Evolutionary conservation across 192 early-diverging fungal species (phyloP).

Genomic region (Coemansia sp.): DNA sequence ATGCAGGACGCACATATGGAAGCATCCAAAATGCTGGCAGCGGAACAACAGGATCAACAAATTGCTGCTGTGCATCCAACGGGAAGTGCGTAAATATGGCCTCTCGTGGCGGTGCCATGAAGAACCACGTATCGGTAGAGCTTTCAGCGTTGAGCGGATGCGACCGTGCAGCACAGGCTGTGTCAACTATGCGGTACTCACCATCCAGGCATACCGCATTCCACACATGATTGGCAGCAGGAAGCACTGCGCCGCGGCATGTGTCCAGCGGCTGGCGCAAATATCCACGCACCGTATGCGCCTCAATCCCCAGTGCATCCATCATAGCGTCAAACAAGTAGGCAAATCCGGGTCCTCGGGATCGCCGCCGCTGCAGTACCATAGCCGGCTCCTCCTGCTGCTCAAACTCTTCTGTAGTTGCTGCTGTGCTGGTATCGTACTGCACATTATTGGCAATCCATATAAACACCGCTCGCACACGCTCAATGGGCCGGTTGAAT

Average conservation of each 20-base stretch:
- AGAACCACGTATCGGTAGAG: constrained; percentile 47
- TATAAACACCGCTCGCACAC: constrained; percentile 62
- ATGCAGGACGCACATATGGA: constrained; percentile 51
- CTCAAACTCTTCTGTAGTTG: constrained; percentile 46
- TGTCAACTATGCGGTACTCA: constrained; percentile 53
- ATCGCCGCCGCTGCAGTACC: constrained; percentile 50
- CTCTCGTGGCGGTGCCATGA: constrained; percentile 50
- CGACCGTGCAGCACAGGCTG: constrained; percentile 44
- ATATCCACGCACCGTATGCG: constrained; percentile 48
- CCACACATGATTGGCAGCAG: constrained; percentile 55
- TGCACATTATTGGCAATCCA: constrained; percentile 70
- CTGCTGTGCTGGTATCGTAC: constrained; percentile 41
- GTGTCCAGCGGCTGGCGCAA: constrained; percentile 49
- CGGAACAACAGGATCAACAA: constrained; percentile 49
- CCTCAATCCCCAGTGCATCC: constrained; percentile 48
- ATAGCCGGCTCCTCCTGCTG: constrained; percentile 39
- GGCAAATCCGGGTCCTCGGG: constrained; percentile 51
- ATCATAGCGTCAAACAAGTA: constrained; percentile 53
- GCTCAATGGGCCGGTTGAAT: constrained; percentile 58
- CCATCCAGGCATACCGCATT: constrained; percentile 53
- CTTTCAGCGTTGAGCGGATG: constrained; percentile 45
- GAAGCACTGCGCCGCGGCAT: constrained; percentile 44
- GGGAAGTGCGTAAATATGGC: constrained; percentile 54
- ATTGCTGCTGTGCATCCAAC: constrained; percentile 31
- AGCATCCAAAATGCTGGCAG: constrained; percentile 55